Evolutionary conservation across 1,284 basidiomycete species (phyloP).

Genomic region (Ustilago bromivora): DNA sequence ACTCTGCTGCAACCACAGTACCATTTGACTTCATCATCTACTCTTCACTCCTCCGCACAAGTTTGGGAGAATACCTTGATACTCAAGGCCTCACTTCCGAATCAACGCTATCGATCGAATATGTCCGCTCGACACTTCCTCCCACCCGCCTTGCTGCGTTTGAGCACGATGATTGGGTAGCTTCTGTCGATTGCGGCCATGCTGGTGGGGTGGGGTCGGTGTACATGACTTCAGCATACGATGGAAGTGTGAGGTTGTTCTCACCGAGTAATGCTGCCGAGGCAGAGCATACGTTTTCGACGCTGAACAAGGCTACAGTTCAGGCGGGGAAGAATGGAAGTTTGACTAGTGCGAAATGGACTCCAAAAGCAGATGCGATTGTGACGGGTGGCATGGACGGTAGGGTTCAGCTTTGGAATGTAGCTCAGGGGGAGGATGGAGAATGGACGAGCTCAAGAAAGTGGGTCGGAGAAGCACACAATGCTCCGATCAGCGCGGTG

Average conservation of each 20-base stretch:
- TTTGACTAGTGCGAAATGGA: conserved; percentile 79
- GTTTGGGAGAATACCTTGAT: conserved; percentile 82
- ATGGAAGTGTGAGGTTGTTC: conserved; percentile 64
- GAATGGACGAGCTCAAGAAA: conserved; percentile 32
- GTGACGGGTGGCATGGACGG: conserved; percentile 87
- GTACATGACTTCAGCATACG: conserved; percentile 70
- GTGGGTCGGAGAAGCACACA: conserved; percentile 46
- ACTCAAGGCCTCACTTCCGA: conserved; percentile 78
- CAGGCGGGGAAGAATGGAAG: conserved; percentile 70
- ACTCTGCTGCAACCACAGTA: conserved; percentile 73
- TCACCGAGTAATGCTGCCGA: conserved; percentile 36
- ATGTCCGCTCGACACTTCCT: conserved; percentile 90
- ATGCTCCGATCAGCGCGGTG: conserved; percentile 47
- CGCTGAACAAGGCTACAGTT: conserved; percentile 49
- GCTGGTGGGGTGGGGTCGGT: conserved; percentile 11
- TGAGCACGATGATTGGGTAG: conserved; percentile 94
- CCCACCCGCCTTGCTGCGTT: conserved; percentile 84
- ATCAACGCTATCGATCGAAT: conserved; percentile 91
- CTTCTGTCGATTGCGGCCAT: conserved; percentile 75
- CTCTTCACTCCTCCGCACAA: conserved; percentile 79
- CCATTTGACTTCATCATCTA: conserved; percentile 94
- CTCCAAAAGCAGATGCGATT: conserved; percentile 70
- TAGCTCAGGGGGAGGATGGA: conserved; percentile 14
- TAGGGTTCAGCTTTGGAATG: conserved; percentile 71
- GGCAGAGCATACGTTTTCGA: conserved; percentile 52